Conservation (phyloP, 495 filamentous ascomycete genomes). For the Neurospora africana region DNA sequence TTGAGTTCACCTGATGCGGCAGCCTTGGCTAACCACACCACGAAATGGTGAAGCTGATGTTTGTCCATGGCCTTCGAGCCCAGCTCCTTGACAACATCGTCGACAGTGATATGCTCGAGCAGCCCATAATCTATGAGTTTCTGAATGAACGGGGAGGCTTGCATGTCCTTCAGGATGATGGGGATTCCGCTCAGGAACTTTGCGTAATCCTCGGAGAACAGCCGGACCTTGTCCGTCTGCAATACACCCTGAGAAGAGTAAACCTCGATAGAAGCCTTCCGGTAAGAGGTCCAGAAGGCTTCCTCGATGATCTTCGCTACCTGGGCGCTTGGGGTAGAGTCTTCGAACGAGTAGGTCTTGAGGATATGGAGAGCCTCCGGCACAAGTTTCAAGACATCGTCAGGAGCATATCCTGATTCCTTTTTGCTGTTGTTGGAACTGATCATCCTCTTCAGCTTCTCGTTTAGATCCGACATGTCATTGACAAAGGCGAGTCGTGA, state of each 20-base stretch:
- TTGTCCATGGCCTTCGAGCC: constrained; percentile 64
- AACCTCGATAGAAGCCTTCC: constrained; percentile 69
- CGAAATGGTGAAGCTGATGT: constrained; percentile 65
- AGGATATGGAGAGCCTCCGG: constrained; percentile 71
- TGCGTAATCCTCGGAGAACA: constrained; percentile 68
- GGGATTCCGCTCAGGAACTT: constrained; percentile 86
- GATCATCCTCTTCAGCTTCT: constrained; percentile 37
- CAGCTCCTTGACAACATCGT: constrained; percentile 74
- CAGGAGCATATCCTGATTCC: constrained; percentile 30
- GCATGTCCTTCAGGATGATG: constrained; percentile 66
- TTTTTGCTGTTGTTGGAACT: constrained; percentile 35
- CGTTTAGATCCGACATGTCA: constrained; percentile 69
- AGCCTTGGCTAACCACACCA: constrained; percentile 69
- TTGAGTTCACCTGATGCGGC: constrained; percentile 59
- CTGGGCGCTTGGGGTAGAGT: constrained; percentile 76
- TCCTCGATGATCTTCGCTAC: constrained; percentile 80
- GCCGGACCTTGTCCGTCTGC: constrained; percentile 62
- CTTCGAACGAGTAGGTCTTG: constrained; percentile 70
- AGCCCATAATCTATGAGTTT: constrained; percentile 70
- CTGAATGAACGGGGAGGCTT: constrained; percentile 56
- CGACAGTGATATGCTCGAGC: constrained; percentile 72
- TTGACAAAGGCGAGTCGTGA: constrained; percentile 75
- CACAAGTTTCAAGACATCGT: constrained; percentile 53
- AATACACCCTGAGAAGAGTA: constrained; percentile 80
- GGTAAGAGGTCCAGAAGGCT: constrained; percentile 88